phyloP scores from a whole-genome alignment of 306 rosid species.

The Rosa chinensis region DNA sequence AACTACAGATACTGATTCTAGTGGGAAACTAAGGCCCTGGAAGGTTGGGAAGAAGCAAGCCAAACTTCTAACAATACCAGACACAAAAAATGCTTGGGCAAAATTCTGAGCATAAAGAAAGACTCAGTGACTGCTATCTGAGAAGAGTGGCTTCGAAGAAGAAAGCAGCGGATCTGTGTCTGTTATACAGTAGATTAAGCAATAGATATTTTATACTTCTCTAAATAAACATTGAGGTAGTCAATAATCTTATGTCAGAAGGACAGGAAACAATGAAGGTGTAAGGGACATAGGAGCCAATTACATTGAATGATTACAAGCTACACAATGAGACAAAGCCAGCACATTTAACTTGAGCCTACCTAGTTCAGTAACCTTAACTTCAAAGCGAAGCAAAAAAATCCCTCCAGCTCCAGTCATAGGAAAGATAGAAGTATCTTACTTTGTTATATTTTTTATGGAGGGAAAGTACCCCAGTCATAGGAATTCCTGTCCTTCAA shows the following conservation, averaged over 20 bases:
- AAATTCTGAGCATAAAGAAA: neutral
- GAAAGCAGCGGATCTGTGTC: neutral
- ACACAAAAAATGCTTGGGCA: neutral
- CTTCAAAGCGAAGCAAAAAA: neutral
- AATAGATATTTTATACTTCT: neutral
- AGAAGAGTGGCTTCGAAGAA: neutral
- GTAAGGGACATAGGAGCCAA: neutral
- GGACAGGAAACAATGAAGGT: neutral
- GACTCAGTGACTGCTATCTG: neutral
- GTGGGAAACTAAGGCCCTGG: constrained; percentile 12
- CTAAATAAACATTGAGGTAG: neutral
- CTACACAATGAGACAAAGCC: neutral
- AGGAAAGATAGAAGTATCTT: neutral
- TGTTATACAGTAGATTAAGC: neutral
- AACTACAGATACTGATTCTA: constrained; percentile 13
- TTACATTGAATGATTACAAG: neutral
- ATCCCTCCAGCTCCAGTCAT: neutral
- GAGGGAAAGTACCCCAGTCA: neutral
- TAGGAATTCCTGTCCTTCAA: neutral
- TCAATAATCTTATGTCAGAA: neutral
- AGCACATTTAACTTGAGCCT: neutral
- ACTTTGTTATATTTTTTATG: neutral
- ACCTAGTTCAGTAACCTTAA: neutral
- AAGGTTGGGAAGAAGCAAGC: neutral
- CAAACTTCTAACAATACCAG: neutral